These are phyloP conservation scores for Vanderwaltozyma verrucispora DNA, from an alignment of 805 yeast genomes.

Conservation along the genomic window DNA sequence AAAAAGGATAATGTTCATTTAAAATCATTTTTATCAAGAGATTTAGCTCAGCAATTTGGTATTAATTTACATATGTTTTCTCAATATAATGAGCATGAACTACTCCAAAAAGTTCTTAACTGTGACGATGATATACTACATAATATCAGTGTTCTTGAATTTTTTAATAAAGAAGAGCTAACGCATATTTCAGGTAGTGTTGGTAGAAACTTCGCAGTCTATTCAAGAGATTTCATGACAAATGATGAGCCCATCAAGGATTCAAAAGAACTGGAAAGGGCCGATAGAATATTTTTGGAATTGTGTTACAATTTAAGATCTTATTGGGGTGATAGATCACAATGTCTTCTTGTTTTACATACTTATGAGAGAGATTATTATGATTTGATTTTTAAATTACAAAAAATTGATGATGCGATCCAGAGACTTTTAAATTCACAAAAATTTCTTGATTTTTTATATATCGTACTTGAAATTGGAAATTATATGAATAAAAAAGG, in stretches of 20 bases:
- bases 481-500: slow-evolving; percentile 73
- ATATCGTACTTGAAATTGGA: slow-evolving; percentile 62
- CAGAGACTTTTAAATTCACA: slow-evolving; percentile 42
- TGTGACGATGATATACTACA: slow-evolving; percentile 49
- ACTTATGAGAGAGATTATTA: slow-evolving; percentile 57
- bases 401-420: slow-evolving; percentile 49
- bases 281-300: slow-evolving; percentile 61
- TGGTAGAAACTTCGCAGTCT: slow-evolving; percentile 52
- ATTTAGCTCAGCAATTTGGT: slow-evolving; percentile 69
- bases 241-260: slow-evolving; percentile 33
- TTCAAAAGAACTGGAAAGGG: slow-evolving; percentile 47
- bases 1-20: slow-evolving; percentile 32
- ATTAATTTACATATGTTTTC: slow-evolving; percentile 63
- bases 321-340: slow-evolving; percentile 66
- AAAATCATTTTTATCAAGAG: slow-evolving; percentile 52
- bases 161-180: slow-evolving; percentile 57
- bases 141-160: slow-evolving; percentile 54
- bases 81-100: slow-evolving; percentile 40
- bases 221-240: slow-evolving; percentile 39
- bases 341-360: slow-evolving; percentile 44
- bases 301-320: slow-evolving; percentile 55
- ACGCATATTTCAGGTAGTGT: slow-evolving; percentile 47
- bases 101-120: slow-evolving; percentile 42
- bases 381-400: slow-evolving; percentile 47
- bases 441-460: slow-evolving; percentile 47